Evolutionary conservation across 2,329 filamentous ascomycete genomes (phyloP).

Genomic region (Venturia nashicola): DNA sequence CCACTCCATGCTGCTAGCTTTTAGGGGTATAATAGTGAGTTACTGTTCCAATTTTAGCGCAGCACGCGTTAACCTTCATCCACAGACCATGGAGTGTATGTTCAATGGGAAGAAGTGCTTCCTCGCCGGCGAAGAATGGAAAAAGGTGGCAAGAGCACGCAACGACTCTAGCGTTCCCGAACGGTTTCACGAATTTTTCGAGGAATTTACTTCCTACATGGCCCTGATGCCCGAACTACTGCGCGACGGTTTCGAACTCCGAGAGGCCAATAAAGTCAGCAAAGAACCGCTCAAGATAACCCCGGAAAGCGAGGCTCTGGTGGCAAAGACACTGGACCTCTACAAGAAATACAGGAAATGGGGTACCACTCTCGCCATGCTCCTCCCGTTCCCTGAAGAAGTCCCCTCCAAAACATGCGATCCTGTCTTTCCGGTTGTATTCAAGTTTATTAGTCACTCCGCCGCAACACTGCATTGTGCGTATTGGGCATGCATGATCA

Average conservation of each 20-base stretch:
- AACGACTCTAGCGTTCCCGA: neutral
- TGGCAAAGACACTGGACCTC: neutral
- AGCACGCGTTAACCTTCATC: neutral
- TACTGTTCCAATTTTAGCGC: neutral
- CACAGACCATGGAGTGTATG: slow-evolving; percentile 8
- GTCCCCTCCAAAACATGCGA: slow-evolving; percentile 2
- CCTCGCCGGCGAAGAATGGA: neutral
- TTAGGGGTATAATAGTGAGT: slow-evolving; percentile 4
- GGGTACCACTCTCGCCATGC: neutral
- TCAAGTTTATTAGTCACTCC: neutral
- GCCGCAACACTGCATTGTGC: neutral
- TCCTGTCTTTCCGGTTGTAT: slow-evolving; percentile 4
- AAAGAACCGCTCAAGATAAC: neutral
- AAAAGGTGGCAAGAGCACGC: neutral
- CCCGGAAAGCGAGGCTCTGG: neutral
- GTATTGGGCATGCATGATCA: slow-evolving; percentile 8
- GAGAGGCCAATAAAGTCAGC: neutral
- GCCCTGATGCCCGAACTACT: neutral
- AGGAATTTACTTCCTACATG: neutral
- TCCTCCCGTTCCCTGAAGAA: slow-evolving; percentile 1
- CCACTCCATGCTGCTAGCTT: slow-evolving; percentile 3
- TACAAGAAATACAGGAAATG: neutral
- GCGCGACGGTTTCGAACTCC: neutral
- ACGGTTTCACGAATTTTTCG: neutral
- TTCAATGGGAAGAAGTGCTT: slow-evolving; percentile 4